Percentiles rank a stretch among this genome's conserved stretches.
Evolutionary conservation across 805 yeast species (phyloP).

Genomic region (Candida morakotiae): DNA sequence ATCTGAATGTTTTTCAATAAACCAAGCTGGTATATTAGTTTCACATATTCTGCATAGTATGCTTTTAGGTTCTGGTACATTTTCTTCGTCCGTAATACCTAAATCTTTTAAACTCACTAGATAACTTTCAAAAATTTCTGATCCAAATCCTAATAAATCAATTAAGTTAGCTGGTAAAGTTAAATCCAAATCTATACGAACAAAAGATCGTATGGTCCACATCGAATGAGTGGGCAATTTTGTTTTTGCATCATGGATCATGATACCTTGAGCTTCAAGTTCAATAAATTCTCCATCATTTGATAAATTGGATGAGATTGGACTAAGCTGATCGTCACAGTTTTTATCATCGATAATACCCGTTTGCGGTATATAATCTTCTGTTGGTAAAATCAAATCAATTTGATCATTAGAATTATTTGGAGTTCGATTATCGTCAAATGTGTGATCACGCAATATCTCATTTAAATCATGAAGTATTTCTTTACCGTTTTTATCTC

Average conservation of each 20-base stretch:
- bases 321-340: slow-evolving; percentile 11
- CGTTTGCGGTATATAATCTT: slow-evolving; percentile 8
- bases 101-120: slow-evolving; percentile 59
- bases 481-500: slow-evolving; percentile 8
- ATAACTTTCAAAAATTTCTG: slow-evolving; percentile 76
- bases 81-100: slow-evolving; percentile 58
- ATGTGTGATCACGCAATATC: slow-evolving; percentile 2
- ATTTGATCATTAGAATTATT: slow-evolving; percentile 19
- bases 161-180: slow-evolving; percentile 68
- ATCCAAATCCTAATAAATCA: slow-evolving; percentile 84
- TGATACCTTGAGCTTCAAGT: slow-evolving; percentile 90
- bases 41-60: slow-evolving; percentile 93
- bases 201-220: slow-evolving; percentile 87
- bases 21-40: slow-evolving; percentile 89
- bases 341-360: background rate
- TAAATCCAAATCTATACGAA: slow-evolving; percentile 57
- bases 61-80: slow-evolving; percentile 74
- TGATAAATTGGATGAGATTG: slow-evolving; percentile 28
- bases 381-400: slow-evolving; percentile 10
- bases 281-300: slow-evolving; percentile 64
- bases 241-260: slow-evolving; percentile 60
- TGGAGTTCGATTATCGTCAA: slow-evolving; percentile 19
- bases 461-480: slow-evolving; percentile 5
- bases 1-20: slow-evolving; percentile 88
- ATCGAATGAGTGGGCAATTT: slow-evolving; percentile 73